Base-by-base conservation (phyloP, 2,329 filamentous ascomycete species). In the Colletotrichum tanaceti region DNA sequence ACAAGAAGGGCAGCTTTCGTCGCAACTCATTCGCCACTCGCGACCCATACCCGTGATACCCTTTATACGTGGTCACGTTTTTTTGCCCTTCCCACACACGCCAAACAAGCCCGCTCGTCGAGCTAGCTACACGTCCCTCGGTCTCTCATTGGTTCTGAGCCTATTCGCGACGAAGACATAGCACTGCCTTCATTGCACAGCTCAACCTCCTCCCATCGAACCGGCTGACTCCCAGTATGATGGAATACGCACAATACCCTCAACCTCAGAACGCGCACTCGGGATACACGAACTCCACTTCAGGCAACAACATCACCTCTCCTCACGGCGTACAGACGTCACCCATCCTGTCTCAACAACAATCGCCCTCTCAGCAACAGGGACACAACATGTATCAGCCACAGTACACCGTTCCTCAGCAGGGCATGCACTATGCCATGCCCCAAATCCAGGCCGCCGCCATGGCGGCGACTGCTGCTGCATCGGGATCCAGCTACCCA, bases 381-480 rank as follows among this genome's bases (percentile, higher is more conserved):
- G 83, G 83, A 58, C 90, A 91, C 81, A 93, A 90, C 86, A 93
- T 90, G 82, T 98, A 97, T 80, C 89, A 92, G 75, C 88, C 91
- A 78, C 85, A 89, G 72, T 95, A 94, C 77, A 90, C 89, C 67
- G 91, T 94, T 65, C 85, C 91, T 70, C 88, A 90, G 72, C 86
- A 89, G 74, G 86, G 86, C 75, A 93, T 97, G 89, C 90, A 92
- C 82, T 97, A 97, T 82, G 90, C 87, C 66, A 93, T 95, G 80
- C 91, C 91, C 41, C 88, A 91, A 22, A 93, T 94, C 54, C 93
- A 97, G 79, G 94, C 94, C 16, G 94, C 95, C 58, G 94, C 94
- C 67, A 96, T 97, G 93, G 94, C 92, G 52, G 89, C 92, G 24
- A 97, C 94, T 1, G 95, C 95, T 20, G 94, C 95, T 1, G 95